These are phyloP conservation scores for Grifola frondosa DNA, from an alignment of 1,284 basidiomycete genomes.

Conservation along the genomic window DNA sequence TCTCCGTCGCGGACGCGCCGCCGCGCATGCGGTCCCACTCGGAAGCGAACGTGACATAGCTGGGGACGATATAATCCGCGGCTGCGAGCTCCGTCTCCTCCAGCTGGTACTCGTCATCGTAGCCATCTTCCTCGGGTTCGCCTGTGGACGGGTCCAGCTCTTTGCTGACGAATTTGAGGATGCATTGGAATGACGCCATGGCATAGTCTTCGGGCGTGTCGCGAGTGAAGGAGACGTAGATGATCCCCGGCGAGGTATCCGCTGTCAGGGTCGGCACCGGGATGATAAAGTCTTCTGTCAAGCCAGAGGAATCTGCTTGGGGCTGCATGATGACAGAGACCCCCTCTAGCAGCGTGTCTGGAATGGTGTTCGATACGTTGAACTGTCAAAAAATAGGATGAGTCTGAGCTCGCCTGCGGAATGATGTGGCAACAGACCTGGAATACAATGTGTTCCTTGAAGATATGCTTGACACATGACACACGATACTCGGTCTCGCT, in stretches of 20 bases:
- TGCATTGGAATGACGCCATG: slow-evolving; percentile 85
- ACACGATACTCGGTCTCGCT: slow-evolving; percentile 99
- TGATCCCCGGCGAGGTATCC: slow-evolving; percentile 72
- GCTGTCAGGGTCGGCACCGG: slow-evolving; percentile 72
- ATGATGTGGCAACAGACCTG: slow-evolving; percentile 55
- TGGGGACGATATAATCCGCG: slow-evolving; percentile 93
- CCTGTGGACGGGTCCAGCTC: slow-evolving; percentile 97
- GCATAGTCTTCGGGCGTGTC: slow-evolving; percentile 77
- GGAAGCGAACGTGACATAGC: slow-evolving; percentile 85
- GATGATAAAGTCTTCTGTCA: slow-evolving; percentile 96
- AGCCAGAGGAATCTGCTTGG: slow-evolving; percentile 67
- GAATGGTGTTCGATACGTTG: slow-evolving; percentile 97
- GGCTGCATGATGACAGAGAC: slow-evolving; percentile 94
- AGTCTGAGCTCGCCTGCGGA: slow-evolving; percentile 2
- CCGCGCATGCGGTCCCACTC: slow-evolving; percentile 93
- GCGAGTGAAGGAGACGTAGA: slow-evolving; percentile 95
- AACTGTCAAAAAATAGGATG: slow-evolving; percentile 55
- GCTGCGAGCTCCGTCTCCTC: slow-evolving; percentile 95
- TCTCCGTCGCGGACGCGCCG: slow-evolving; percentile 83
- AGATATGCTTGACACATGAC: slow-evolving; percentile 95
- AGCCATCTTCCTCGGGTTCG: slow-evolving; percentile 96
- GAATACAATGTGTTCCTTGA: slow-evolving; percentile 95
- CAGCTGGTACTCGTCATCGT: slow-evolving; percentile 97
- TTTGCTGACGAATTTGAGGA: slow-evolving; percentile 96
- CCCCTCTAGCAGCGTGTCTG: slow-evolving; percentile 95